Percentiles rank a stretch among this genome's conserved stretches.
Conservation (phyloP, 2,329 filamentous ascomycete genomes). For the Thelonectria blattea region DNA sequence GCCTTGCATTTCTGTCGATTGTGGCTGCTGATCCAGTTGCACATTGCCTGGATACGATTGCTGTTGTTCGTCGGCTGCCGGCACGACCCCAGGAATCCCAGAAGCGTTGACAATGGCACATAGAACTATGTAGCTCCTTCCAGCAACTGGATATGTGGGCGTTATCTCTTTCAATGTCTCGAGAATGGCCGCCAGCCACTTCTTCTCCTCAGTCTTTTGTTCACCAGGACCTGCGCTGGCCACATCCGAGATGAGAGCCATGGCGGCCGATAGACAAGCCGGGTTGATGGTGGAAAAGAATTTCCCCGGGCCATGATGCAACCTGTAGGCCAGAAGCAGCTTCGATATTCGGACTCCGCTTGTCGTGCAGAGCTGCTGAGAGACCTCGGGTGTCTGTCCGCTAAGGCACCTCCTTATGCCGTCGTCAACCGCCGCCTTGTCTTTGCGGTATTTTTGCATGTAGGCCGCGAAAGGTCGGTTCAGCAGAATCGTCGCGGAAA, state of each 20-base stretch:
- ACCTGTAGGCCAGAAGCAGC: background rate
- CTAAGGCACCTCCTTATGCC: background rate
- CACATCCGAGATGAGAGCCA: background rate
- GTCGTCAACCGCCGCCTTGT: background rate
- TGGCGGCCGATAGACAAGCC: background rate
- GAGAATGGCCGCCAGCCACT: background rate
- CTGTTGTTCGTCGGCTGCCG: background rate
- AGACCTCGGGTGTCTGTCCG: background rate
- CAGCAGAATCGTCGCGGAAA: background rate
- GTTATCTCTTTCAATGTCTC: slow-evolving; percentile 2
- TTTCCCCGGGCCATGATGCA: background rate
- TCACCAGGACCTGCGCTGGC: background rate
- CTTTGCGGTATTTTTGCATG: background rate
- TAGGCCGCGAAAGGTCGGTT: background rate
- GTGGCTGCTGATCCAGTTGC: background rate
- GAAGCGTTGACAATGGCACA: background rate
- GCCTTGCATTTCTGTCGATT: background rate
- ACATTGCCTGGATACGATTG: background rate
- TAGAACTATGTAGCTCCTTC: background rate
- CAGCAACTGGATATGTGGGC: background rate
- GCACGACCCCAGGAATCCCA: background rate
- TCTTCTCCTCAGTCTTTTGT: background rate
- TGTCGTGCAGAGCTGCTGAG: background rate
- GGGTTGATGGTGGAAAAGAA: slow-evolving; percentile 5
- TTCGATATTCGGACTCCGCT: background rate